Base-by-base conservation (phyloP, 176 grass and related monocot genomes). In the Musa acuminata region DNA sequence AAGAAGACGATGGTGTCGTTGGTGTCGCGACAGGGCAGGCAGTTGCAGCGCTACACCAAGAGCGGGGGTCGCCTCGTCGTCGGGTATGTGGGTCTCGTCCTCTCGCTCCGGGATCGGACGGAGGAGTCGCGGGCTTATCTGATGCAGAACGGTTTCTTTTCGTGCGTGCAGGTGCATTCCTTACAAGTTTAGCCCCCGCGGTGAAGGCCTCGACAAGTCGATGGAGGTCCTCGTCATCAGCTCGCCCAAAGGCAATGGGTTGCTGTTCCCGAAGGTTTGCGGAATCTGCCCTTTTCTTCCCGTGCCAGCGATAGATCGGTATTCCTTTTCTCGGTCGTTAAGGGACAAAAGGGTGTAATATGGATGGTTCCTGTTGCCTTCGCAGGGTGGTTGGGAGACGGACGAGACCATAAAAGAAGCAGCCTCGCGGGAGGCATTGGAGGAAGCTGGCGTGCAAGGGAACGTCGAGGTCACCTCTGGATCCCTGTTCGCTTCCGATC, bases 161-260 rank as follows among this genome's bases (percentile, higher is more conserved):
- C 5, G 9, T 11, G 10, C 8, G 55, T 55, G 55, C 85, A 87
- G 85, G 27, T 87, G 85, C 75, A 82, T 87, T 64, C 85, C 85
- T 17, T 87, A 87, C 64, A 87, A 78, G 78, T 55, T 87, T 11
- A 76, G 76, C 22, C 50, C 24, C 2, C 70, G 29, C 53, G 23
- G 64, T 10, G 76, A 82, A 65, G 85, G 66, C 58, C n/a, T 80
- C 3, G 71, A 87, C 55, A 76, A 83, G 64, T 64, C 71, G 12
- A 72, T 87, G 80, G 80, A 87, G 71, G 80, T 87, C 60, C 85
- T 87, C 53, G 80, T 87, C 35, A 79, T 87, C 58, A 87, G 85
- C 52, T 80, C 85, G 8, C 85, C 82, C 22, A 87, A 87, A 80
- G 85, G 82, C 43, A 35, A 87, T 80, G 85, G 85, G 13, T 71